Conservation (phyloP, 176 grass and related monocot species). For the Triticum dicoccoides region DNA sequence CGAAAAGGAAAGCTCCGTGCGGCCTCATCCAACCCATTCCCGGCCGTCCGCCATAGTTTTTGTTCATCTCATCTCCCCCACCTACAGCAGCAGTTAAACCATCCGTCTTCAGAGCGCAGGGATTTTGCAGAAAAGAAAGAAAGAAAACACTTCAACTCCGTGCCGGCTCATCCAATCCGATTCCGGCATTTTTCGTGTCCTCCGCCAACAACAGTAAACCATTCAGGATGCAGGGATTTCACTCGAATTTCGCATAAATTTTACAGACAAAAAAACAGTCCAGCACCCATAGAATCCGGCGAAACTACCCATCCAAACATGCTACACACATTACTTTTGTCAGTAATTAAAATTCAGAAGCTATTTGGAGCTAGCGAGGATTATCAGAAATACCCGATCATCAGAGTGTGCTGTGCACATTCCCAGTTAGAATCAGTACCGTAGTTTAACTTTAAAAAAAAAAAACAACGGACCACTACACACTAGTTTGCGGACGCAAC, state of each 20-base stretch:
- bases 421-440: not conserved
- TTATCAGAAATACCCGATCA: too few relatives aligned
- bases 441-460: not conserved
- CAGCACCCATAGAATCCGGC: not conserved
- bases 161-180: not conserved
- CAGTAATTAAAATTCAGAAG: not conserved
- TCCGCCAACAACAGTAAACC: not conserved
- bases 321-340: not conserved
- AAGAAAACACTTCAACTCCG: too few relatives aligned
- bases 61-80: not conserved
- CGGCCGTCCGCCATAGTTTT: not conserved
- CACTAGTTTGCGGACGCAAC: constrained; percentile 28
- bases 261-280: not conserved
- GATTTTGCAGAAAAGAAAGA: too few relatives aligned
- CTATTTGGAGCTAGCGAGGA: not conserved
- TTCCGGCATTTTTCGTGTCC: not conserved
- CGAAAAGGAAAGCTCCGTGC: constrained; percentile 40
- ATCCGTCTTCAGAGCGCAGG: not conserved
- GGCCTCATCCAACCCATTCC: constrained; percentile 8
- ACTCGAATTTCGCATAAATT: too few relatives aligned
- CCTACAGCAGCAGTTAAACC: not conserved
- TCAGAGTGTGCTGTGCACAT: not conserved
- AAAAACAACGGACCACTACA: not conserved
- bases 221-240: not conserved
- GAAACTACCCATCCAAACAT: not conserved